Evolutionary conservation across 2,329 filamentous ascomycete species (phyloP).

Genomic region (Aspergillus pseudoglaucus): DNA sequence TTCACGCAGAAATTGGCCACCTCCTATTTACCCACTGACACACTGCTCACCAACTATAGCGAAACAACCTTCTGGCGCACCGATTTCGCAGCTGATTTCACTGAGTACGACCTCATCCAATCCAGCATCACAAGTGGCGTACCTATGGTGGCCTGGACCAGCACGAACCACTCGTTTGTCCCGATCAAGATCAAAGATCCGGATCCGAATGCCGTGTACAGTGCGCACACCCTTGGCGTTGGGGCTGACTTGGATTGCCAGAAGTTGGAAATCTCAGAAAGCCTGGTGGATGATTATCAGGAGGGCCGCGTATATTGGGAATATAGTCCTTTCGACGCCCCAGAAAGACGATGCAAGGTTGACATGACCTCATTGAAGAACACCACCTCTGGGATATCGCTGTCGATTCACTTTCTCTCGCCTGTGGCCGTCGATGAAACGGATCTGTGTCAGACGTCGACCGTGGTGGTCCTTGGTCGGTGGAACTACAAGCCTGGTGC

Average conservation of each 20-base stretch:
- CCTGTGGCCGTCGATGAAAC: constrained; percentile 14
- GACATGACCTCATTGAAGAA: constrained; percentile 19
- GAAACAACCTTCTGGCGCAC: constrained; percentile 20
- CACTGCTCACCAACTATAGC: constrained; percentile 24
- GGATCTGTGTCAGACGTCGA: constrained; percentile 26
- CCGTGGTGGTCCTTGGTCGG: constrained; percentile 25
- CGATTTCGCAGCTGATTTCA: constrained; percentile 28
- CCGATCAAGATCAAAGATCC: constrained; percentile 18
- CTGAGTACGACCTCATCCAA: constrained; percentile 30
- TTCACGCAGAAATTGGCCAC: constrained; percentile 26
- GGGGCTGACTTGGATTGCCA: constrained; percentile 21
- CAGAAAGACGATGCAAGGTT: constrained; percentile 19
- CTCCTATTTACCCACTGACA: constrained; percentile 17
- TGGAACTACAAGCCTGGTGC: constrained; percentile 25
- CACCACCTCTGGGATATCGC: constrained; percentile 17
- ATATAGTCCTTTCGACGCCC: constrained; percentile 19
- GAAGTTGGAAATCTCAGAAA: constrained; percentile 11
- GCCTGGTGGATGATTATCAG: constrained; percentile 9
- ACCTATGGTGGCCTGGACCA: constrained; percentile 26
- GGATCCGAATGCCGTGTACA: constrained; percentile 18
- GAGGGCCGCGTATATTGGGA: constrained; percentile 17
- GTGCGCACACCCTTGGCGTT: constrained; percentile 23
- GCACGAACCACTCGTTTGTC: constrained; percentile 24
- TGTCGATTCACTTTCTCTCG: constrained; percentile 30
- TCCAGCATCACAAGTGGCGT: constrained; percentile 29